These are phyloP conservation scores for Coniochaeta sp. DNA, from an alignment of 2,329 filamentous ascomycete genomes.

Conservation along the genomic window DNA sequence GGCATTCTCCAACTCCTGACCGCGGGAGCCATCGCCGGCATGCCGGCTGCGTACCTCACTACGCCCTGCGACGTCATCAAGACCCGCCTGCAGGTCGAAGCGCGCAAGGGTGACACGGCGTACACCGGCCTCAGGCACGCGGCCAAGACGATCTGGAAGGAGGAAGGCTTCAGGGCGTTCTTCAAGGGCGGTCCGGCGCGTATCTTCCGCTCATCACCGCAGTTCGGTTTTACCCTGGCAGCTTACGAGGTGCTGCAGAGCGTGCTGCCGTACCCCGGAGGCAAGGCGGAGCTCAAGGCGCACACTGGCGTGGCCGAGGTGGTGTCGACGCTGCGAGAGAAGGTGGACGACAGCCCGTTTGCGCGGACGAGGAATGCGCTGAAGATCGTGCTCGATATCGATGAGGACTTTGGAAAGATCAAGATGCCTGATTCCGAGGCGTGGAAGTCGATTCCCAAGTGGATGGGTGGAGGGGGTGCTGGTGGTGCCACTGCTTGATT, in stretches of 20 bases:
- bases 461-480: constrained; percentile 27
- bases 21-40: constrained; percentile 88
- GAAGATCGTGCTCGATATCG: constrained; percentile 91
- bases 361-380: constrained; percentile 75
- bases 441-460: constrained; percentile 45
- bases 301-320: constrained; percentile 56
- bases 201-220: constrained; percentile 89
- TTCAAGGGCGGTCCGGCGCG: constrained; percentile 97
- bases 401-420: constrained; percentile 82
- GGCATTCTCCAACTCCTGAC: constrained; percentile 86
- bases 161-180: constrained; percentile 93
- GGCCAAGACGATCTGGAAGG: constrained; percentile 72
- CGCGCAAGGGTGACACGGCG: constrained; percentile 82
- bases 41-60: constrained; percentile 89
- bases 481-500: background rate
- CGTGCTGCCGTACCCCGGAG: constrained; percentile 69
- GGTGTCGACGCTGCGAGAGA: constrained; percentile 54
- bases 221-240: constrained; percentile 96
- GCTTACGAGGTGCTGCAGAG: constrained; percentile 89
- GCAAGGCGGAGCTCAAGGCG: constrained; percentile 39
- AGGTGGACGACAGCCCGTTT: constrained; percentile 45
- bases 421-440: constrained; percentile 47
- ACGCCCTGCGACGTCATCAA: constrained; percentile 99
- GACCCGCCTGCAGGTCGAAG: constrained; percentile 94
- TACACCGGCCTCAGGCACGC: constrained; percentile 86